These are phyloP conservation scores for Termitomyces heimii DNA, from an alignment of 768 basidiomycete genomes.

Conservation along the genomic window DNA sequence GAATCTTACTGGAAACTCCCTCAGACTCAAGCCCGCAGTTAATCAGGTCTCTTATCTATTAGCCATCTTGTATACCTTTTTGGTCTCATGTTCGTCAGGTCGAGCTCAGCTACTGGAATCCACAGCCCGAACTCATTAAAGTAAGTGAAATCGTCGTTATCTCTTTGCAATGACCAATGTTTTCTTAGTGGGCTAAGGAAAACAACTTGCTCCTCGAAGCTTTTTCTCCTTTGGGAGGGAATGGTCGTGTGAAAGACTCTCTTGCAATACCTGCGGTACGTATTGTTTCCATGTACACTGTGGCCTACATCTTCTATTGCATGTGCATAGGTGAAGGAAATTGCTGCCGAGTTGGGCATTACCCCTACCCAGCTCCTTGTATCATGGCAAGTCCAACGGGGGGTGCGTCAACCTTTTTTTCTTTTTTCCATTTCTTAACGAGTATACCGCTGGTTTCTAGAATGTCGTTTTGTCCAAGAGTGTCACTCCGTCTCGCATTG, in stretches of 20 bases:
- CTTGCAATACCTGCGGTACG: constrained; percentile 52
- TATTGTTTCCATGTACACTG: neutral
- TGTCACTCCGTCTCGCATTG: constrained; percentile 60
- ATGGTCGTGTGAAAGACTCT: constrained; percentile 47
- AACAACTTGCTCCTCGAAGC: constrained; percentile 63
- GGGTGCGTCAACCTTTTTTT: constrained; percentile 35
- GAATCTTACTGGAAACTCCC: constrained; percentile 56
- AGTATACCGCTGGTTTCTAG: constrained; percentile 24
- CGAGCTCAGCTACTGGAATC: constrained; percentile 72
- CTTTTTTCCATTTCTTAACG: neutral
- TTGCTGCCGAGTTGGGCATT: constrained; percentile 58
- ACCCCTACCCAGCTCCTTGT: constrained; percentile 73
- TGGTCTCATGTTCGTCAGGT: constrained; percentile 26
- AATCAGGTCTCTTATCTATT: constrained; percentile 42
- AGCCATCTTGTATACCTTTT: neutral
- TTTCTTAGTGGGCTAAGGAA: constrained; percentile 59
- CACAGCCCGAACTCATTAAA: constrained; percentile 71
- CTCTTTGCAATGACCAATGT: neutral
- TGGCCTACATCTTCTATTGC: neutral
- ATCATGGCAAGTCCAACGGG: constrained; percentile 74
- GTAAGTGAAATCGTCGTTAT: constrained; percentile 23
- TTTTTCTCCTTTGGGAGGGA: constrained; percentile 72
- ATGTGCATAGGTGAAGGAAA: constrained; percentile 40
- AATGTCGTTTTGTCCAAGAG: constrained; percentile 75
- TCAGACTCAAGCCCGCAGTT: constrained; percentile 58